These are phyloP conservation scores for Cryptococcus sp. DNA, from an alignment of 1,284 basidiomycete species.

Conservation along the genomic window DNA sequence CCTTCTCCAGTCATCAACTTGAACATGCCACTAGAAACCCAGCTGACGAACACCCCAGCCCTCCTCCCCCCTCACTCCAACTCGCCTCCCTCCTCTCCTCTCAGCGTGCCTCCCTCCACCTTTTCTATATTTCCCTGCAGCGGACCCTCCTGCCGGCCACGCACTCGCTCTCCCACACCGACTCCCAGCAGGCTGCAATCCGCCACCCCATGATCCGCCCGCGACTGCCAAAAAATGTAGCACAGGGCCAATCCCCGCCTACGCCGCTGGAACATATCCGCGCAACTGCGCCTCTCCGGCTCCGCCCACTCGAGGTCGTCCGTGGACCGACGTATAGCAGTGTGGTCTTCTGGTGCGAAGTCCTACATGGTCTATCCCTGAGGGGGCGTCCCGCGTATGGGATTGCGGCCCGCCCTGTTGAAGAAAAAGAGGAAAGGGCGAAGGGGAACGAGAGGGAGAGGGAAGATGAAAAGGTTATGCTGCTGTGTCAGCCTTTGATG, in stretches of 20 bases:
- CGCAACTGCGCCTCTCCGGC: slow-evolving; percentile 5
- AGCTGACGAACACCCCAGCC: background rate
- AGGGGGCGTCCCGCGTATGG: no score
- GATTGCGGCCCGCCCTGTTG: no score
- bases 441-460: no score
- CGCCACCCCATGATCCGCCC: background rate
- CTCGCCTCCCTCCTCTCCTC: slow-evolving; percentile 16
- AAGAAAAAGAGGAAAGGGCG: no score
- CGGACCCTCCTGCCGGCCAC: slow-evolving; percentile 21
- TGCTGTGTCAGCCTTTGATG: slow-evolving; percentile 26
- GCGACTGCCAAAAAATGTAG: background rate
- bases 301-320: slow-evolving; percentile 1
- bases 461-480: background rate
- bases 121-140: slow-evolving; percentile 43
- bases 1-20: background rate
- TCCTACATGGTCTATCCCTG: slow-evolving; percentile 3
- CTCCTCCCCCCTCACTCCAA: slow-evolving; percentile 19
- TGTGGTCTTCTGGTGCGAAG: slow-evolving; percentile 18
- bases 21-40: no score
- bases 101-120: slow-evolving; percentile 27
- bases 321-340: slow-evolving; percentile 20
- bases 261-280: slow-evolving; percentile 15
- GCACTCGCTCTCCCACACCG: background rate
- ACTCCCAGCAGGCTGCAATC: background rate
- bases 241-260: background rate